phyloP scores from a whole-genome alignment of 768 basidiomycete genomes.

The Mycena albidolilacea region DNA sequence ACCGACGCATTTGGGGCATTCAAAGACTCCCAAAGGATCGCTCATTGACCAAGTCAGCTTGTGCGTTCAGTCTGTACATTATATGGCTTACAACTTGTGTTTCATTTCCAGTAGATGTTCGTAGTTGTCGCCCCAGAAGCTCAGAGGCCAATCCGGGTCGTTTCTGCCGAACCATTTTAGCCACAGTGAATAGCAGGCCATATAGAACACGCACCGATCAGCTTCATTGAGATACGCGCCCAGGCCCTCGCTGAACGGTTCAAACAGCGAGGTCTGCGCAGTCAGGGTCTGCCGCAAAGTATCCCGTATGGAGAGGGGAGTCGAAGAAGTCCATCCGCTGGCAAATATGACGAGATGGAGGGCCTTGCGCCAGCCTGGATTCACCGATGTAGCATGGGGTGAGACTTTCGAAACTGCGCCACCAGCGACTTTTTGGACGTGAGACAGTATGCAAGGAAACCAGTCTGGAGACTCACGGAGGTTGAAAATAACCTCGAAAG shows the following conservation, averaged over 20 bases:
- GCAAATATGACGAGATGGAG: slow-evolving; percentile 21
- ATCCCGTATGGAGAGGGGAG: slow-evolving; percentile 7
- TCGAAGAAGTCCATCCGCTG: slow-evolving; percentile 28
- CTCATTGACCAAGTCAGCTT: not conserved
- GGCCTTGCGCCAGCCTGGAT: slow-evolving; percentile 35
- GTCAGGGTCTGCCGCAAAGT: not conserved
- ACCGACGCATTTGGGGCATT: slow-evolving; percentile 32
- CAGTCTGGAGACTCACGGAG: slow-evolving; percentile 3
- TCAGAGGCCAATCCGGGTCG: slow-evolving; percentile 29
- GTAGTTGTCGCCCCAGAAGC: slow-evolving; percentile 36
- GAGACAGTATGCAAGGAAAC: not conserved
- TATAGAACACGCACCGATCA: slow-evolving; percentile 11
- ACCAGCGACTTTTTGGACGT: slow-evolving; percentile 17
- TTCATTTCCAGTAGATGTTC: slow-evolving; percentile 27
- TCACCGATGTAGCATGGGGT: slow-evolving; percentile 22
- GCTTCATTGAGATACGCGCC: slow-evolving; percentile 33
- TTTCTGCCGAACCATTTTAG: not conserved
- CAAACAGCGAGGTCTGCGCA: slow-evolving; percentile 16
- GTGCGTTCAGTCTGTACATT: not conserved
- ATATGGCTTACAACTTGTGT: slow-evolving; percentile 18
- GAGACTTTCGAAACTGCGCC: slow-evolving; percentile 24
- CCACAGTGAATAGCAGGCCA: not conserved
- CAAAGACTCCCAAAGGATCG: slow-evolving; percentile 31
- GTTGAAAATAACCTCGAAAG: slow-evolving; percentile 2
- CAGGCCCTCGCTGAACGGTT: slow-evolving; percentile 26